Base-by-base conservation (phyloP, 108 stramenopile species). In the Stephanodiscus minutulus region DNA sequence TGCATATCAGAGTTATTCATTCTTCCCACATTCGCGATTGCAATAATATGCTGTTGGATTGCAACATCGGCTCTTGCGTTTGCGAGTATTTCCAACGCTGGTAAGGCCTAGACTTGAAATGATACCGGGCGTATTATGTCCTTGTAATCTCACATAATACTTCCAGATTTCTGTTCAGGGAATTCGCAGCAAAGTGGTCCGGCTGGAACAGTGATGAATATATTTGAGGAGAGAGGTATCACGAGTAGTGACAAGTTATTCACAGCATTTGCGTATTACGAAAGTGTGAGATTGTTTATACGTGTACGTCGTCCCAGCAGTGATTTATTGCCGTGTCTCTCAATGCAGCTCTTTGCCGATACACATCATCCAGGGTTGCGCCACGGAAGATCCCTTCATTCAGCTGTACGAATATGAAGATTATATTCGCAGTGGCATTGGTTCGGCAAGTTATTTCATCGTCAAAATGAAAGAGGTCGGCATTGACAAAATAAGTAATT, bases 351-450 rank as follows among this genome's bases (percentile, higher is more conserved):
- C 1, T 48, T 70, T 24, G 43, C 5, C 48, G 18, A 27, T 61
- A 2, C 2, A 18, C 21, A 35, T 55, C 35, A 13, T 10, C 20
- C 47, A 74, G 73, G 65, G 50, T 28, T 79, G 78, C 43, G 52
- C 59, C 35, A 72, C 70, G 11, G 46, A 36, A 20, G 78, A 79
- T 54, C 78, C 78, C 28, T 67, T 79, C 0, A 25, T 27, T 35
- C 48, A 31, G 21, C 63, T 72, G 58, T 79, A 79, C 52, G 33
- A 66, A 54, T 79, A 79, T 65, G 78, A 79, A 56, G 71, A 72
- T 36, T 22, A 43, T 58, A 46, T 79, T 24, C 78, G 72, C 49
- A 41, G 25, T 31, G 39, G 22, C 7, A 72, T 78, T 44, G 24
- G 29, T 24, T 65, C 58, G 7, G 70, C 77, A 48, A 43, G 52